A percentile compares a stretch with the other conserved stretches of the same genome.
Conservation (phyloP, 306 rosid species). For the Casuarina cunninghamiana region DNA sequence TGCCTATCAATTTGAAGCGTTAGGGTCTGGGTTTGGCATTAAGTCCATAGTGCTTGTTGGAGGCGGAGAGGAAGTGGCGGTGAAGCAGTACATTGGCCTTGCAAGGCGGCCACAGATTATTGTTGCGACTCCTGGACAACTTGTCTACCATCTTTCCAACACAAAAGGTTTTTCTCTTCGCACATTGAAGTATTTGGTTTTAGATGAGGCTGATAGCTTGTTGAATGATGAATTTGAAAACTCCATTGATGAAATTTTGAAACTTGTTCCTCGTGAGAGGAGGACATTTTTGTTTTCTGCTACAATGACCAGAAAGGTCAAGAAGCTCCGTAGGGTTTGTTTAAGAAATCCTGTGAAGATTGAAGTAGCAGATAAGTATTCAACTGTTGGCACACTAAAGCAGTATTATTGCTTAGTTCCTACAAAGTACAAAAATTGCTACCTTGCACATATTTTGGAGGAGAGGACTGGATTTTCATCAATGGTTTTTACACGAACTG, state of each 20-base stretch:
- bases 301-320: too few relatives aligned
- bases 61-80: constrained; percentile 60
- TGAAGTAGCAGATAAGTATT: constrained; percentile 80
- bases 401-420: constrained; percentile 80
- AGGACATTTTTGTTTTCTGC: too few relatives aligned
- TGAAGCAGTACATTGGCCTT: constrained; percentile 56
- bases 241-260: too few relatives aligned
- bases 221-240: constrained; percentile 39
- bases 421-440: constrained; percentile 87
- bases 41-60: constrained; percentile 91
- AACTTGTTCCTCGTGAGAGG: too few relatives aligned
- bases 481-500: constrained; percentile 92
- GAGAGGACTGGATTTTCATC: constrained; percentile 72
- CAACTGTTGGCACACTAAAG: constrained; percentile 88
- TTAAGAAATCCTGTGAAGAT: constrained; percentile 94
- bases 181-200: constrained; percentile 71
- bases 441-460: constrained; percentile 70
- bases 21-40: constrained; percentile 72
- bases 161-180: constrained; percentile 80
- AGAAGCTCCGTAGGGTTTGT: constrained; percentile 87
- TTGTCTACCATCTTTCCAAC: constrained; percentile 76
- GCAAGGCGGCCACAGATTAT: constrained; percentile 78
- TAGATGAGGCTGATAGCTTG: constrained; percentile 95
- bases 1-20: constrained; percentile 83
- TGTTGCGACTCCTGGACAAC: constrained; percentile 94